Conservation (phyloP, 805 yeast genomes). For the Schizosaccharomyces osmophilus region DNA sequence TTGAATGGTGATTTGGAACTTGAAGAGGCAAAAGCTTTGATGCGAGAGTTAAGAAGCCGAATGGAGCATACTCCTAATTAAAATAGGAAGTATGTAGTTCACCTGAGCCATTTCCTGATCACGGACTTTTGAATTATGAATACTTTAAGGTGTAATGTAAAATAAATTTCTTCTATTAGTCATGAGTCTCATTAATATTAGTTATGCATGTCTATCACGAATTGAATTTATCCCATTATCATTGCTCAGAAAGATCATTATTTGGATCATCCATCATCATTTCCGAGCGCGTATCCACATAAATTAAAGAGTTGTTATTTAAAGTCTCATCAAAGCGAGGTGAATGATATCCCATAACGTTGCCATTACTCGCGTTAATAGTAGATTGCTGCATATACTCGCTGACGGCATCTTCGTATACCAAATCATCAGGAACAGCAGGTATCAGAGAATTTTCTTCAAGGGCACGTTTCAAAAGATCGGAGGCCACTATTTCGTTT, state of each 20-base stretch:
- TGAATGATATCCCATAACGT: background rate
- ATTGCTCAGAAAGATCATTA: background rate
- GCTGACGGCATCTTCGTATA: background rate
- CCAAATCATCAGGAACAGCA: background rate
- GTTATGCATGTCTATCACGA: no score
- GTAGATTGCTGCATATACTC: background rate
- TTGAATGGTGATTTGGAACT: background rate
- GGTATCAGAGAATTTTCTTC: slow-evolving; percentile 7
- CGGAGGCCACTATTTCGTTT: slow-evolving; percentile 62
- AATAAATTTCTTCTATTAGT: background rate
- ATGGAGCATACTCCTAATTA: background rate
- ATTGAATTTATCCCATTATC: background rate
- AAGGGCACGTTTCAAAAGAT: slow-evolving; percentile 48
- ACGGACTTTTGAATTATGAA: no score
- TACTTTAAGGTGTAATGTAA: background rate
- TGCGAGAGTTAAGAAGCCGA: background rate
- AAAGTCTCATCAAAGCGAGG: background rate
- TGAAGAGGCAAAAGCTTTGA: slow-evolving; percentile 2
- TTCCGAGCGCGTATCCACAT: background rate
- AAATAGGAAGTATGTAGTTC: background rate
- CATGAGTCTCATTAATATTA: background rate
- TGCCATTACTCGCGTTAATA: background rate
- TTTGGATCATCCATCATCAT: background rate
- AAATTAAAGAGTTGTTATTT: background rate
- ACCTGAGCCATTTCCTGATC: no score